Conservation (phyloP, 192 early-diverging fungal species). For the Backusella morwellensis region DNA sequence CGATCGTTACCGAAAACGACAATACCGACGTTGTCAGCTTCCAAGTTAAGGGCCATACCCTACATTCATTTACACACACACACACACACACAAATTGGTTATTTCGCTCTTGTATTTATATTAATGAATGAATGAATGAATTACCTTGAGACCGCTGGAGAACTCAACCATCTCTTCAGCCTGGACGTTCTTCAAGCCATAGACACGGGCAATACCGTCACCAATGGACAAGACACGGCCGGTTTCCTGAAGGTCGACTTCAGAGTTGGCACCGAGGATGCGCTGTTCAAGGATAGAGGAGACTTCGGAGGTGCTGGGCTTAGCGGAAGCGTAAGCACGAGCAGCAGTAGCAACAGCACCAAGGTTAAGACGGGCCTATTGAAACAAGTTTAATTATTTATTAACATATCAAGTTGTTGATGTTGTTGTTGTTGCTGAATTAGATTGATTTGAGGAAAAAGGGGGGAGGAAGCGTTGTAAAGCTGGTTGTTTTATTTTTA, state of each 20-base stretch:
- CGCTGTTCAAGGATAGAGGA: slow-evolving; percentile 97
- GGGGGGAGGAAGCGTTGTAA: neutral
- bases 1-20: slow-evolving; percentile 99
- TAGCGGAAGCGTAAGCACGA: slow-evolving; percentile 55
- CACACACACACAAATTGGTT: too few relatives aligned
- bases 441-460: neutral
- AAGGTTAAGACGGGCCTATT: slow-evolving; percentile 52
- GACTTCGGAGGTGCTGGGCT: slow-evolving; percentile 87
- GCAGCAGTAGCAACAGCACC: slow-evolving; percentile 52
- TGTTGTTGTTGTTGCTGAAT: neutral
- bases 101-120: too few relatives aligned
- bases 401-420: neutral
- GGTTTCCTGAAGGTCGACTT: slow-evolving; percentile 94
- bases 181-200: slow-evolving; percentile 97
- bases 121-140: too few relatives aligned
- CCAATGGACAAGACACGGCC: slow-evolving; percentile 99
- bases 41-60: slow-evolving; percentile 99
- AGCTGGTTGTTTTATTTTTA: neutral
- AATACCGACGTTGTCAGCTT: slow-evolving; percentile 99
- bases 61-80: too few relatives aligned
- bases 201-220: slow-evolving; percentile 99
- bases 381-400: neutral
- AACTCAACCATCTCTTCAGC: slow-evolving; percentile 99
- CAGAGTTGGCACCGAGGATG: slow-evolving; percentile 82
- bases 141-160: slow-evolving; percentile 95